Base-by-base conservation (phyloP, 2,329 filamentous ascomycete species). In the Coniella vitis region DNA sequence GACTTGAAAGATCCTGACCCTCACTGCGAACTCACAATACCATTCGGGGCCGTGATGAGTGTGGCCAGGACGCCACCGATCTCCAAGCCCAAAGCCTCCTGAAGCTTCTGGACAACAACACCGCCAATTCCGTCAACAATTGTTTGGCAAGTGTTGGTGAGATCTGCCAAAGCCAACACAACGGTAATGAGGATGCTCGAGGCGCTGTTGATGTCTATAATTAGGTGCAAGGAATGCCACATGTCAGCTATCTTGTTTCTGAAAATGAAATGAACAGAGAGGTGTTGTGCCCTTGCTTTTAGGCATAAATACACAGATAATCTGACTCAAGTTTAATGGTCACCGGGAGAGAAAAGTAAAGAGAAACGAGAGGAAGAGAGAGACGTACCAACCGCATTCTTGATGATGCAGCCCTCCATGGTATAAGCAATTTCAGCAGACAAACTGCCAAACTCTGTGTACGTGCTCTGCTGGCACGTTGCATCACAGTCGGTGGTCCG, bases 401-500 rank as follows among this genome's bases (percentile, higher is more conserved):
- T 45, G 4, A 12, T 14, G 8, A 29, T 37, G 21, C 42, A 45
- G 4, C 4, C 34, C 42, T 45, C 21, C 32, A 37, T 37, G 7
- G 42, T 45, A 9, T 45, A 45, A 17, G 42, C 14, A 14, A 45
- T 36, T 19, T 45, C 42, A 14, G 42, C 42, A 22, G 34, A 37
- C 21, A 45, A 20, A 20, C n/a, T 29, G 13, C 20, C 42, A n/a
- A 45, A n/a, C 17, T 37, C 21, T 9, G 9, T 19, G 21, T 45
- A 45, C 17, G 16, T 20, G 20, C 4, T 12, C 8, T 37, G 19
- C 42, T 37, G 42, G 42, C 42, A 38, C 14, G 42, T 38, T 14
- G 21, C 21, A 17, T 38, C 21, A 17, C 42, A 45, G 3, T 45
- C 42, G 17, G 19, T 12, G 12, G 29, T 29, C 19, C 42, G 32